Base-by-base conservation (phyloP, 768 basidiomycete genomes). In the Pisolithus orientalis region DNA sequence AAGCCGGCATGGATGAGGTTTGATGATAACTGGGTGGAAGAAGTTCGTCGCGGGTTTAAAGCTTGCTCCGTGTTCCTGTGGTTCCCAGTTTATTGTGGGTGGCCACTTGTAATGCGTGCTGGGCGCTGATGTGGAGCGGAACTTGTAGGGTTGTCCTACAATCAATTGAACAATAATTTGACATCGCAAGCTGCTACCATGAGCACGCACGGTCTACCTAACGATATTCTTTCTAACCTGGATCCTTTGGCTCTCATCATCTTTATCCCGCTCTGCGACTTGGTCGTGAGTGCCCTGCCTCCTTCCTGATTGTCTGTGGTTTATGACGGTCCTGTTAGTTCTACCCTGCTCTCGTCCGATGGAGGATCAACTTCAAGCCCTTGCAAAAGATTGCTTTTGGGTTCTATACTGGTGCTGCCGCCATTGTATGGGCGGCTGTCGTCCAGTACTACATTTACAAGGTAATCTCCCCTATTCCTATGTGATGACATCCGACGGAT, bases 161-260 rank as follows among this genome's bases (percentile, higher is more conserved):
- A 84, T 63, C 88, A 90, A 62, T 60, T 90, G 50, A 83, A 84
- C 70, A 87, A 83, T 70, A 90, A 90, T 64, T 59, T 90, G 65
- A 82, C 79, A 1, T 88, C 88, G 5, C 86, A 88, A 66, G 88
- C 88, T 24, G 87, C 86, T 2, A 84, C 83, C 0, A 88, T 90
- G 88, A 64, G 64, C 7, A 82, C 82, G 1, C 72, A 87, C 56
- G 84, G 85, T 44, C 46, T 85, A 29, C 87, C 87, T 5, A 90
- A 90, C 57, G 88, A 90, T 57, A 74, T 90, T 39, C 65, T 90
- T 51, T 86, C 85, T 7, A 90, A 90, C 65, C 72, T 90, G 47
- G 85, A 90, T 59, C 88, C 89, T 5, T 67, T 90, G 49, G 80
- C 84, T 5, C 75, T 91, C 53, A 80, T 91, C 60, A 84, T 90